Base-by-base conservation (phyloP, 352 stramenopile species). In the Phytopythium chamaehyphon region DNA sequence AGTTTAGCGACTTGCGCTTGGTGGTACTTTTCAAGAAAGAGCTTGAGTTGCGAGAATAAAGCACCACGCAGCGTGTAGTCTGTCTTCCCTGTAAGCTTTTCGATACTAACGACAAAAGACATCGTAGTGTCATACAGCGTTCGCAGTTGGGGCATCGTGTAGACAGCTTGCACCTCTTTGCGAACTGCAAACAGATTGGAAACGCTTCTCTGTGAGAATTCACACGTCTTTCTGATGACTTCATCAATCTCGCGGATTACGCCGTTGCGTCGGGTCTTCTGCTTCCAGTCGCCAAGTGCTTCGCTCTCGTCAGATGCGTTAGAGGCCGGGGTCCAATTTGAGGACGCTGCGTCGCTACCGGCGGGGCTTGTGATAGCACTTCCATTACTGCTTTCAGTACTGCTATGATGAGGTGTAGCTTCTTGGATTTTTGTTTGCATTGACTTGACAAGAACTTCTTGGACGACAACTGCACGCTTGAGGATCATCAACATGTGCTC, bases 11-110 rank as follows among this genome's bases (percentile, higher is more conserved):
- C 93, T 48, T 98, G 95, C 9, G 73, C 67, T 56, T 97, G 80
- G 61, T 98, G 95, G 44, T 96, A 92, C 43, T 92, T 94, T 57
- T 98, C 93, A n/a, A 98, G 59, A 62, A 98, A 98, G 19, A 95
- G 69, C 63, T 98, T 98, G 10, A 97, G 76, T 51, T 98, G 93
- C 33, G 89, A 93, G 26, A 98, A 86, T 6, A 98, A 62, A n/a
- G 92, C 93, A 15, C 88, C 92, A 31, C 92, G 75, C 28, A 98
- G 73, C 23, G 87, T 95, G 51, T 96, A 97, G 56, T 96, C 91
- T 26, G 92, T 98, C 54, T 92, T 94, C 18, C 80, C 78, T 3
- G 80, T 95, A 16, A 96, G 72, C 42, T 87, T 90, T 76, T 98
- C 95, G 33, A 98, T 73, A 50, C 83, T 82, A n/a, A 90, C 67